Conservation (phyloP, 2,329 filamentous ascomycete genomes). For the Fusarium nurragi region DNA sequence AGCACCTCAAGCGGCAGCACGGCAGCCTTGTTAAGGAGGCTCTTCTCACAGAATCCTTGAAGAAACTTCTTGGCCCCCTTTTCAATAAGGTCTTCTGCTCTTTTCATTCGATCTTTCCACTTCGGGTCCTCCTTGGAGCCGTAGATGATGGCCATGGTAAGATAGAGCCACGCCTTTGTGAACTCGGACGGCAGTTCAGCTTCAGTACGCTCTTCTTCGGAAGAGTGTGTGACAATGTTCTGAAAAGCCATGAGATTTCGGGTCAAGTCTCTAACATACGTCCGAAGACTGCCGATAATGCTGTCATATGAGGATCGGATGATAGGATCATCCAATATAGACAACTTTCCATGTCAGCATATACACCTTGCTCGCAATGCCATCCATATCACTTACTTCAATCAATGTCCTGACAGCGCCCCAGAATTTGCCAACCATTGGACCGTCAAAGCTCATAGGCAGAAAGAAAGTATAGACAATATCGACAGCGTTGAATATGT, state of each 20-base stretch:
- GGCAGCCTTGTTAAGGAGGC: slow-evolving; percentile 50
- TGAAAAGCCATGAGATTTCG: slow-evolving; percentile 45
- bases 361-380: background rate
- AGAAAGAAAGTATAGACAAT: slow-evolving; percentile 56
- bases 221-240: slow-evolving; percentile 43
- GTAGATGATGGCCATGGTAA: slow-evolving; percentile 52
- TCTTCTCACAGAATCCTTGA: slow-evolving; percentile 44
- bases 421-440: slow-evolving; percentile 56
- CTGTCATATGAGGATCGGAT: slow-evolving; percentile 2
- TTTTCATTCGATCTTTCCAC: slow-evolving; percentile 46
- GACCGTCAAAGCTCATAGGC: slow-evolving; percentile 48
- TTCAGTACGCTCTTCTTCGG: slow-evolving; percentile 41
- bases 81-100: slow-evolving; percentile 46
- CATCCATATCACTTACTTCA: slow-evolving; percentile 37
- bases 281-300: slow-evolving; percentile 24
- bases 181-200: slow-evolving; percentile 51
- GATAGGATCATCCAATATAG: background rate
- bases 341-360: slow-evolving; percentile 26
- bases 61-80: slow-evolving; percentile 52
- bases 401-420: slow-evolving; percentile 50
- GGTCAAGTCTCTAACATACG: slow-evolving; percentile 37
- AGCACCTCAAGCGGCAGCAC: slow-evolving; percentile 56
- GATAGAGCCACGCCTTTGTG: slow-evolving; percentile 54
- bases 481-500: slow-evolving; percentile 55
- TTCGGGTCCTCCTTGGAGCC: slow-evolving; percentile 29